Percentiles rank a stretch among this genome's conserved stretches.
These are phyloP conservation scores for Russula lepida DNA, from an alignment of 768 basidiomycete genomes.

Conservation along the genomic window DNA sequence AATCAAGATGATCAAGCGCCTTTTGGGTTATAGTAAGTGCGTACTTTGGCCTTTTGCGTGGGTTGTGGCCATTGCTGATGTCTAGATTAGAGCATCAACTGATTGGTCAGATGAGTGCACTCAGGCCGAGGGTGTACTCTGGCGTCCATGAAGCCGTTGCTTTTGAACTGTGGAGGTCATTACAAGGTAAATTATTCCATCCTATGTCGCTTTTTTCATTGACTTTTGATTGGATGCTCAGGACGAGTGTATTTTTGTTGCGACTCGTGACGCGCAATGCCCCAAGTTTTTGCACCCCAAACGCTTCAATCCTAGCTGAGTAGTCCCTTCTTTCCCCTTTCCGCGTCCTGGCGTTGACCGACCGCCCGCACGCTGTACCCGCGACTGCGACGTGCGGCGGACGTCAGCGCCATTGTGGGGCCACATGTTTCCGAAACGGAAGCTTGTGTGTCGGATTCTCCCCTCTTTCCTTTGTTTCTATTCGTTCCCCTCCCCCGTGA, in stretches of 20 bases:
- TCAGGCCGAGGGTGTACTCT: not conserved
- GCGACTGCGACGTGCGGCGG: slow-evolving; percentile 16
- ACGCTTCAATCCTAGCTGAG: slow-evolving; percentile 8
- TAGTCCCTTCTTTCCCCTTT: not conserved
- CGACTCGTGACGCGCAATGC: no score
- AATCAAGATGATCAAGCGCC: not conserved
- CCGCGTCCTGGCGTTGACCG: slow-evolving; percentile 8
- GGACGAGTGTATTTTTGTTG: no score
- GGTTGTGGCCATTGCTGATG: not conserved
- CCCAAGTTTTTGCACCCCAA: no score
- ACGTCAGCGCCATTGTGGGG: not conserved
- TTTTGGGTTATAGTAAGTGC: not conserved
- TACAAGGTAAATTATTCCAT: not conserved
- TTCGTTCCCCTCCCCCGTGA: not conserved
- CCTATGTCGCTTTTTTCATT: not conserved
- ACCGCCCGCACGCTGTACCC: slow-evolving; percentile 2
- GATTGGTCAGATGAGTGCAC: not conserved
- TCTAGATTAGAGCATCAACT: no score
- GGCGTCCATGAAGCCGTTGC: not conserved
- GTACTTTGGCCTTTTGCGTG: not conserved
- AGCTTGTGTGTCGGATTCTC: slow-evolving; percentile 9
- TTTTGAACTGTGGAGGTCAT: not conserved
- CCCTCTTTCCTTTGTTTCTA: not conserved
- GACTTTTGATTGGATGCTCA: no score
- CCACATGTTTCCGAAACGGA: slow-evolving; percentile 4